These are phyloP conservation scores for Clonostachys byssicola DNA, from an alignment of 2,329 filamentous ascomycete species.

Conservation along the genomic window DNA sequence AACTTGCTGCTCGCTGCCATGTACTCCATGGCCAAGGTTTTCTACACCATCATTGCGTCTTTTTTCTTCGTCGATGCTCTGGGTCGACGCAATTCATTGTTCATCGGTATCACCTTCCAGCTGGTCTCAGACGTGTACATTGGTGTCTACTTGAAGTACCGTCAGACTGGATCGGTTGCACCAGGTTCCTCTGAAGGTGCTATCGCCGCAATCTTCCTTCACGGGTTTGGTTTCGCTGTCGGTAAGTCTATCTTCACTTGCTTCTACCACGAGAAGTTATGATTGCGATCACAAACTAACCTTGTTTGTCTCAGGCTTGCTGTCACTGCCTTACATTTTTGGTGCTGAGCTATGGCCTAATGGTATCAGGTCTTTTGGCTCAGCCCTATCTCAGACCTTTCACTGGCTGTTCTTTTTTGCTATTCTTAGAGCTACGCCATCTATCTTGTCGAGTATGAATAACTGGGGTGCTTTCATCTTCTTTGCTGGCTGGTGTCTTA, in stretches of 20 bases:
- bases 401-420: slow-evolving; percentile 32
- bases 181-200: slow-evolving; percentile 25
- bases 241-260: slow-evolving; percentile 8
- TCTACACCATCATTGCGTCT: slow-evolving; percentile 30
- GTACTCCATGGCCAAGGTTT: slow-evolving; percentile 37
- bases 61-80: slow-evolving; percentile 39
- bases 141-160: slow-evolving; percentile 29
- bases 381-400: slow-evolving; percentile 23
- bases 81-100: slow-evolving; percentile 29
- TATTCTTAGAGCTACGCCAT: slow-evolving; percentile 23
- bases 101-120: slow-evolving; percentile 25
- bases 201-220: slow-evolving; percentile 36
- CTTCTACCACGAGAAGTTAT: not conserved
- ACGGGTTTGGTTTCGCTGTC: slow-evolving; percentile 36
- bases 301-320: slow-evolving; percentile 10
- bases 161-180: slow-evolving; percentile 14
- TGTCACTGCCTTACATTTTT: slow-evolving; percentile 38
- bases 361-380: slow-evolving; percentile 35
- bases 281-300: not conserved
- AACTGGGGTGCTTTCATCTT: slow-evolving; percentile 38
- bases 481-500: slow-evolving; percentile 30
- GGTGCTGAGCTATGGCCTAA: slow-evolving; percentile 39
- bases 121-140: slow-evolving; percentile 34
- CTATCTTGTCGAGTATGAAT: slow-evolving; percentile 21
- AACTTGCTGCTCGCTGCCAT: slow-evolving; percentile 33